Base-by-base conservation (phyloP, 805 yeast species). In the Ogataea paradorogensis region DNA sequence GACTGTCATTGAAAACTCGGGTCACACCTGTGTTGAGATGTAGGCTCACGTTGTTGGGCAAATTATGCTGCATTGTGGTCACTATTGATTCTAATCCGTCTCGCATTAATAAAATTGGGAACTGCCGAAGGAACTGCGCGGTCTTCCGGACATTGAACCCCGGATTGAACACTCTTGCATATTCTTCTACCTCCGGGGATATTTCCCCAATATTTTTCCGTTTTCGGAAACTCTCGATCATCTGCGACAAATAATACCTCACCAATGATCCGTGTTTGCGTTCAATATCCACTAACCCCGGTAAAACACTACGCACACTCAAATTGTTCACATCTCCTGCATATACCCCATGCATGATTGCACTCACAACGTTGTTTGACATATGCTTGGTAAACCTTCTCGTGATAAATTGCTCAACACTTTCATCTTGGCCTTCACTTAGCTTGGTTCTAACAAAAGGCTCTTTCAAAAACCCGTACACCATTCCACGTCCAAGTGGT, bases 341-440 rank as follows among this genome's bases (percentile, higher is more conserved):
- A 60, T 89, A 91, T 1, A 93, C 80, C 0, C 99, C 99, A 55
- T 89, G 88, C 58, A 84, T 69, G 4, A 89, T 64, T 0, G 96
- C 98, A 61, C 95, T 84, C 15, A 84, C 63, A 10, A 91, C 62
- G 35, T 85, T 80, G 42, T 64, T 65, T 3, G 73, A 66, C n/a
- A 64, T 15, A 7, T 69, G 66, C 7, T 68, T 66, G 3, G 90
- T 90, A 56, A 89, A 82, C 45, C 96, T 63, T 47, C 97, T 67
- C 2, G 66, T 55, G 25, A 90, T 58, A 53, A 88, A 87, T 2
- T 73, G 66, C 31, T 76, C 80, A 1, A 91, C 79, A 8, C 83
- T 70, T 63, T 89, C 96, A 56, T 90, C 97, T 5, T 63, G 50
- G 0, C 51, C 47, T 2, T 37, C 34, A 5, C 50, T 15, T 29